These are phyloP conservation scores for Cucurbita argyrosperma DNA, from an alignment of 306 rosid species.

Conservation along the genomic window DNA sequence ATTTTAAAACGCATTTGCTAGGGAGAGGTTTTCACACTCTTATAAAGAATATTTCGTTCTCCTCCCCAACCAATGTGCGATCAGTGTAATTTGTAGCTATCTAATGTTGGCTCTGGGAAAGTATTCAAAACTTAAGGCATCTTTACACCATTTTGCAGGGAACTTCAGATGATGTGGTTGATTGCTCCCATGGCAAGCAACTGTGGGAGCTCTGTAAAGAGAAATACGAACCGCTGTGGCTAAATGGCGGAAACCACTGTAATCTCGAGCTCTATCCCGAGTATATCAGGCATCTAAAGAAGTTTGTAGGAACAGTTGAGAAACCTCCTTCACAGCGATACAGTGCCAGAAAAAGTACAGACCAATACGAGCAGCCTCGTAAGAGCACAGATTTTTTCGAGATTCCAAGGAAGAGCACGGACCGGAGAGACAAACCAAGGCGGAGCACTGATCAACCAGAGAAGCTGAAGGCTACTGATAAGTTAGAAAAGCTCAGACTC, in stretches of 20 bases:
- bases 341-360: constrained; percentile 38
- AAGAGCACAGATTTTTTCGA: constrained; percentile 48
- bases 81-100: not conserved
- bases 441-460: constrained; percentile 49
- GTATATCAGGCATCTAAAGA: constrained; percentile 48
- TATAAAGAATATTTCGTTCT: too few species aligned
- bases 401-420: constrained; percentile 45
- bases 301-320: constrained; percentile 41
- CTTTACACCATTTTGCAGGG: constrained; percentile 30
- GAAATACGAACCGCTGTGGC: constrained; percentile 62
- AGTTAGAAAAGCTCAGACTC: constrained; percentile 39
- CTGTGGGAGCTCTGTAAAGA: constrained; percentile 66
- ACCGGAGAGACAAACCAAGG: constrained; percentile 56
- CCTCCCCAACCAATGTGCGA: too few species aligned
- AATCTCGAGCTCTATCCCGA: constrained; percentile 57
- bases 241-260: constrained; percentile 60
- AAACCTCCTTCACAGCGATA: constrained; percentile 40
- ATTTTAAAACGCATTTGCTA: too few species aligned
- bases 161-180: constrained; percentile 56
- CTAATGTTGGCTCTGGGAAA: not conserved
- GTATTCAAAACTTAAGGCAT: not conserved
- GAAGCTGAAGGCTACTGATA: constrained; percentile 33
- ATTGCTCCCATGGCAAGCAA: constrained; percentile 63
- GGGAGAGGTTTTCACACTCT: too few species aligned
- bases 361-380: constrained; percentile 45